phyloP scores from a whole-genome alignment of 306 rosid genomes.

The Biancaea sappan region DNA sequence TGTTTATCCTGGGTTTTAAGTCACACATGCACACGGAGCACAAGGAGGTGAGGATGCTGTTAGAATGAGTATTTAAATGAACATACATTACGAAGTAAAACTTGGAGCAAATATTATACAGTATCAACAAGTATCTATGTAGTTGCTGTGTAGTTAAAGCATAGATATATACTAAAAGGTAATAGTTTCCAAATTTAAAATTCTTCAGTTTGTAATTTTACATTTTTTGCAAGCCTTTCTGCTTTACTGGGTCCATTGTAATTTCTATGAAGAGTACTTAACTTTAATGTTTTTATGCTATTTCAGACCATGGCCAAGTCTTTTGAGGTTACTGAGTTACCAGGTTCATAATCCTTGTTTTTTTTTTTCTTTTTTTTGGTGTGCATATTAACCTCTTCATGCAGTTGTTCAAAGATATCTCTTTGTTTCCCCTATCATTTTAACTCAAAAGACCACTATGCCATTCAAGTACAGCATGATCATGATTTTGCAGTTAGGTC shows the following conservation, averaged over 20 bases:
- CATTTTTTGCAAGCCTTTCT: conserved; percentile 24
- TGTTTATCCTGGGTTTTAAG: not conserved
- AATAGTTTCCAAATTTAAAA: not conserved
- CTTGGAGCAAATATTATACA: conserved; percentile 7
- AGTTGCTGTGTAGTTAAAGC: not conserved
- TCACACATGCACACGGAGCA: not conserved
- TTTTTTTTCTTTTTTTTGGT: conserved; percentile 18
- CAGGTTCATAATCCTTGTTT: conserved; percentile 57
- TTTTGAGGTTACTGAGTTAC: conserved; percentile 97
- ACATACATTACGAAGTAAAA: not conserved
- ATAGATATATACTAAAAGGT: conserved; percentile 1
- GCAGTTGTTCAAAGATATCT: conserved; percentile 24
- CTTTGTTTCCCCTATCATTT: conserved; percentile 19
- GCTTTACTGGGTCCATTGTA: conserved; percentile 7
- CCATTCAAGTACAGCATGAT: conserved; percentile 32
- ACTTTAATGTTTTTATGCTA: conserved; percentile 36
- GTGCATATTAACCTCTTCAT: conserved; percentile 23
- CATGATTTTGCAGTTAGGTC: conserved; percentile 84
- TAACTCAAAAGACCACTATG: not conserved
- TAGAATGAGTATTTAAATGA: not conserved
- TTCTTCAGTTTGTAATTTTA: conserved; percentile 7
- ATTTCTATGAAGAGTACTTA: conserved; percentile 33
- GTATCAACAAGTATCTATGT: conserved; percentile 1
- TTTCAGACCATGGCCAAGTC: conserved; percentile 96
- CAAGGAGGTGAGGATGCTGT: not conserved